These are phyloP conservation scores for Globisporangium acanthophoron DNA, from an alignment of 352 stramenopile genomes.

Conservation along the genomic window DNA sequence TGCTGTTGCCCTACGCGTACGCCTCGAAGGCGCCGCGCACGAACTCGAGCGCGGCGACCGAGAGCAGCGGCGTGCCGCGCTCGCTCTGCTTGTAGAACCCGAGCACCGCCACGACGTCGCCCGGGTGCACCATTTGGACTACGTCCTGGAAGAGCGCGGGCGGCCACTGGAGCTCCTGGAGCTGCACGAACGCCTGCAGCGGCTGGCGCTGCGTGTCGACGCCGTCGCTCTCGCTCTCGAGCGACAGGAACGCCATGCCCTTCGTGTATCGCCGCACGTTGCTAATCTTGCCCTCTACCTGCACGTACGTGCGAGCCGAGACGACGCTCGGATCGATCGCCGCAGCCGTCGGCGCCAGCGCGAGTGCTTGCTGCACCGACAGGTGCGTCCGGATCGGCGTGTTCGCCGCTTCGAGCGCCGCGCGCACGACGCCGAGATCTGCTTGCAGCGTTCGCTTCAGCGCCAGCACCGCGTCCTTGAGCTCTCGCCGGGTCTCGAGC, in stretches of 20 bases:
- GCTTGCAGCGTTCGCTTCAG: slow-evolving; percentile 16
- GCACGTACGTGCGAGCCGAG: slow-evolving; percentile 20
- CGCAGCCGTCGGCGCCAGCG: slow-evolving; percentile 10
- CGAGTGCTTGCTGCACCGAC: slow-evolving; percentile 15
- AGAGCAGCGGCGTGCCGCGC: slow-evolving; percentile 35
- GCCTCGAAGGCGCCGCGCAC: slow-evolving; percentile 32
- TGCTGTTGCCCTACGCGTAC: slow-evolving; percentile 17
- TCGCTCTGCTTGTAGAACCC: slow-evolving; percentile 32
- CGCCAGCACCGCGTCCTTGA: slow-evolving; percentile 13
- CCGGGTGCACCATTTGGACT: slow-evolving; percentile 27
- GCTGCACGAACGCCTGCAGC: slow-evolving; percentile 34
- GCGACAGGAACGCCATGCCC: slow-evolving; percentile 42
- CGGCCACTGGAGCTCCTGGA: slow-evolving; percentile 28
- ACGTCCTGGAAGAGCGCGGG: slow-evolving; percentile 19
- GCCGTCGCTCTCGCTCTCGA: not conserved
- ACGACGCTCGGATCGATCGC: slow-evolving; percentile 14
- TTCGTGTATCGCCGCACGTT: slow-evolving; percentile 39
- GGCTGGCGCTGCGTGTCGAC: slow-evolving; percentile 6
- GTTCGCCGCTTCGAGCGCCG: slow-evolving; percentile 3
- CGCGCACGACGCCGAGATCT: slow-evolving; percentile 10
- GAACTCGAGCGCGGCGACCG: slow-evolving; percentile 28
- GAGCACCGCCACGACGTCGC: slow-evolving; percentile 31
- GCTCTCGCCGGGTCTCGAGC: slow-evolving; percentile 2
- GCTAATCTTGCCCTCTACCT: slow-evolving; percentile 29
- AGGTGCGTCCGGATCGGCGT: not conserved